These are phyloP conservation scores for Pichia sp. DNA, from an alignment of 1,139 yeast species.

Conservation along the genomic window DNA sequence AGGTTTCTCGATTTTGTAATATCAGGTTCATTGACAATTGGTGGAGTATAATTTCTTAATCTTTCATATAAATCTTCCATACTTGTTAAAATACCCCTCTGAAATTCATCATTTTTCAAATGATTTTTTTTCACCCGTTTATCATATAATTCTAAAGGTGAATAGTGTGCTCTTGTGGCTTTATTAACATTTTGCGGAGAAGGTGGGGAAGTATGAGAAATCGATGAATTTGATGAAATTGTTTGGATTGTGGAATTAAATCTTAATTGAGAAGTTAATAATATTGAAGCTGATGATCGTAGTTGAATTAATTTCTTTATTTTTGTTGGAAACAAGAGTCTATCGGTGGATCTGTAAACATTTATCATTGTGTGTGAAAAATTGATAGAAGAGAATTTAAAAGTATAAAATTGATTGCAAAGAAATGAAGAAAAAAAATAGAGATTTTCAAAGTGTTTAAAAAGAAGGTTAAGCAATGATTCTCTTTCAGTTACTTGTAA, in stretches of 20 bases:
- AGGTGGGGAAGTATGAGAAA: too few relatives aligned
- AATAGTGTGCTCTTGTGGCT: neutral
- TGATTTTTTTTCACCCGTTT: slow-evolving; percentile 36
- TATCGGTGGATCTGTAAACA: neutral
- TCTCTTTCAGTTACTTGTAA: too few relatives aligned
- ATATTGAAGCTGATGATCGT: neutral
- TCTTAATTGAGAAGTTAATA: too few relatives aligned
- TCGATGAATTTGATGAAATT: too few relatives aligned
- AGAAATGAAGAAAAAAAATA: too few relatives aligned
- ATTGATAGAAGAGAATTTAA: too few relatives aligned
- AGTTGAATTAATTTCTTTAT: neutral
- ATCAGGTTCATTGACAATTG: slow-evolving; percentile 44
- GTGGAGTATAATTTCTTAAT: slow-evolving; percentile 48
- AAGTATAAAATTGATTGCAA: too few relatives aligned
- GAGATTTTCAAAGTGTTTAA: too few relatives aligned
- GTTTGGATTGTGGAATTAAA: too few relatives aligned
- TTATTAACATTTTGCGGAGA: too few relatives aligned
- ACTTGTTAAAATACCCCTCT: slow-evolving; percentile 51
- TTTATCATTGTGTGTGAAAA: neutral
- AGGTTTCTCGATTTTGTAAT: slow-evolving; percentile 34
- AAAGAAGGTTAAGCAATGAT: too few relatives aligned
- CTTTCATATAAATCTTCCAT: slow-evolving; percentile 47
- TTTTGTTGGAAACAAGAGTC: neutral
- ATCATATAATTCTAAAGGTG: slow-evolving; percentile 47
- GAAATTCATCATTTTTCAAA: slow-evolving; percentile 52